Evolutionary conservation across 192 early-diverging fungal genomes (phyloP), one percentile per base, ranked within the genome.

Genomic region (Coemansia sp.): DNA sequence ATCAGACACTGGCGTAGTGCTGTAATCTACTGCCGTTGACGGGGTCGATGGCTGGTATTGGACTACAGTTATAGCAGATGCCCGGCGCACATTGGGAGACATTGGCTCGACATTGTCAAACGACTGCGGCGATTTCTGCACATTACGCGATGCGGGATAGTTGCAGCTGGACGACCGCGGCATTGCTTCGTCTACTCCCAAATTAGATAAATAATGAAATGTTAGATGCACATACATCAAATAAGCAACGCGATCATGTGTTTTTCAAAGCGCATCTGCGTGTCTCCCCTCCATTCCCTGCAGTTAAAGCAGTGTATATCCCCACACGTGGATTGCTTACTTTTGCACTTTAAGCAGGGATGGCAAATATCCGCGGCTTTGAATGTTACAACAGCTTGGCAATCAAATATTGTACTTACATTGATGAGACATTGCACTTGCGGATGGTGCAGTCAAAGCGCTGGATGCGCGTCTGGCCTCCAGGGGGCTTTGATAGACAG

Each of bases 391-490:
- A 47, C 43, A 47, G n/a, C n/a, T 47, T 17, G 43, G 48, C 48
- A 49, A 49, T 17, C 27, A 22, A 29, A 29, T 25, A 22, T 23
- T 21, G 4, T 39, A 58, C 49, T 27, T 54, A 56, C 21, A 73
- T 41, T 24, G 53, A 24, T 32, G 24, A 6, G 53, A 35, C 53
- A 55, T 55, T 12, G 65, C 67, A n/a, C 57, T 60, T 11, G 60
- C n/a, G 2, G 66, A 50, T 32, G 74, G 70, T 19, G 60, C 24
- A 17, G 74, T 62, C 54, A 69, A 76, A 60, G 60, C 60, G 37
- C 66, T 49, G 25, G 74, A 76, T 39, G 60, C 52, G 58, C 74
- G 66, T 43, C 69, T 70, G 22, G 67, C 59, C 45, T 35, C 72
- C 14, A 35, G 41, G 43, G 53, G 23, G 41, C 53, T 19, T 56